Percentiles rank a stretch among this genome's conserved stretches.
These are phyloP conservation scores for Phytomonas sp. DNA, from an alignment of 208 protist species.

Conservation along the genomic window DNA sequence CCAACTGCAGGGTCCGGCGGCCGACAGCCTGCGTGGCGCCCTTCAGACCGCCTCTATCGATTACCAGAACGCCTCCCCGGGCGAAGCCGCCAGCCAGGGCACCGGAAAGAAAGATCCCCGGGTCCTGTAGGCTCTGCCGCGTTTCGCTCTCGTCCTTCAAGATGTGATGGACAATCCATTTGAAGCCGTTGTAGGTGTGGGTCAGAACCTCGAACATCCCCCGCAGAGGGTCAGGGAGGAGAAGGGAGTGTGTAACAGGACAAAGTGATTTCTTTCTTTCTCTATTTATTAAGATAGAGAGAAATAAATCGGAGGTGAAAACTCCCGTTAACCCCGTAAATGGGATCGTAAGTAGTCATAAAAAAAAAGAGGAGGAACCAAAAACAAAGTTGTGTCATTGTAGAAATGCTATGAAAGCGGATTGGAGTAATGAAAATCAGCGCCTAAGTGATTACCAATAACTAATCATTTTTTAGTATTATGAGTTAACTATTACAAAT, in stretches of 20 bases:
- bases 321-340: no score
- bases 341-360: no score
- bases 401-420: neutral
- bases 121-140: conserved; percentile 48
- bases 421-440: neutral
- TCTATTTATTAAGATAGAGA: neutral
- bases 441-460: neutral
- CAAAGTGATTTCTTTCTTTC: neutral
- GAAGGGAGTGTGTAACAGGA: neutral
- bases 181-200: conserved; percentile 25
- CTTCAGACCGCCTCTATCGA: conserved; percentile 75
- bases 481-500: neutral
- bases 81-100: conserved; percentile 58
- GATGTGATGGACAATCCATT: conserved; percentile 28
- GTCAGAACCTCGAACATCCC: conserved; percentile 51
- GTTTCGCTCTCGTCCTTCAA: conserved; percentile 61
- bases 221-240: neutral
- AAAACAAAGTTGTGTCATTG: neutral
- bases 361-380: no score
- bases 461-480: neutral
- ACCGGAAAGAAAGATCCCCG: conserved; percentile 72
- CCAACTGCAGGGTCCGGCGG: conserved; percentile 73
- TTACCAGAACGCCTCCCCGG: conserved; percentile 39
- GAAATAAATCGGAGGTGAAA: no score
- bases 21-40: conserved; percentile 51